Evolutionary conservation across 2,329 filamentous ascomycete species (phyloP).

Genomic region (Fusarium verrucosum): DNA sequence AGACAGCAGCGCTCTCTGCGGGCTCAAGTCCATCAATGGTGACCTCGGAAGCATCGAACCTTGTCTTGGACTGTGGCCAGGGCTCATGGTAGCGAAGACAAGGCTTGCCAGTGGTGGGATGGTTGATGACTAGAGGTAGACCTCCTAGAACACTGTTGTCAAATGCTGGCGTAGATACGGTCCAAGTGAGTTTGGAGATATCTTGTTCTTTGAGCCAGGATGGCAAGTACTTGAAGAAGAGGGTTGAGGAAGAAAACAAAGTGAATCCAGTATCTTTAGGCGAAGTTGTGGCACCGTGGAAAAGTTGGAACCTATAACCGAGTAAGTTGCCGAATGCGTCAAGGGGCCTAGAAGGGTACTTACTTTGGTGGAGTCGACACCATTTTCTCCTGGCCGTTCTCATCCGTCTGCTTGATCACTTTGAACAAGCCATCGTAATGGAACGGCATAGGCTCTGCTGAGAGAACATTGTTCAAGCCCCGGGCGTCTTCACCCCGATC

Average conservation of each 20-base stretch:
- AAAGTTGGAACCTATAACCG: conserved; percentile 59
- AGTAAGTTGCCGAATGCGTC: not conserved
- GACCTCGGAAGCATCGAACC: conserved; percentile 58
- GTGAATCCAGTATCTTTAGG: conserved; percentile 63
- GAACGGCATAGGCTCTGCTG: conserved; percentile 65
- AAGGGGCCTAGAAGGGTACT: conserved; percentile 1
- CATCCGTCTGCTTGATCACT: conserved; percentile 53
- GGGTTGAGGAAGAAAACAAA: conserved; percentile 61
- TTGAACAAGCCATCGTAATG: conserved; percentile 68
- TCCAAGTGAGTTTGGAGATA: conserved; percentile 57
- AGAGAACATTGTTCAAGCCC: conserved; percentile 62
- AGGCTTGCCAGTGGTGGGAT: conserved; percentile 56
- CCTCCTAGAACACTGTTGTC: conserved; percentile 54
- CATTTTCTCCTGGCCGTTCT: conserved; percentile 52
- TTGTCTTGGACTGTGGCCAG: conserved; percentile 62
- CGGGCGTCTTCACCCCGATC: conserved; percentile 56
- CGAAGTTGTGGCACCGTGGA: conserved; percentile 57
- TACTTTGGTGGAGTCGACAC: conserved; percentile 56
- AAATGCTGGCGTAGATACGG: conserved; percentile 59
- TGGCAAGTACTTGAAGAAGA: conserved; percentile 59
- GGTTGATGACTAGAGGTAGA: conserved; percentile 56
- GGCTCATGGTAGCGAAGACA: conserved; percentile 66
- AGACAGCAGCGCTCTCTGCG: conserved; percentile 49
- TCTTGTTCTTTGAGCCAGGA: conserved; percentile 48
- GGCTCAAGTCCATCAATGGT: conserved; percentile 51